phyloP scores from a whole-genome alignment of 163 green algal genomes.

The Volvox carteri region DNA sequence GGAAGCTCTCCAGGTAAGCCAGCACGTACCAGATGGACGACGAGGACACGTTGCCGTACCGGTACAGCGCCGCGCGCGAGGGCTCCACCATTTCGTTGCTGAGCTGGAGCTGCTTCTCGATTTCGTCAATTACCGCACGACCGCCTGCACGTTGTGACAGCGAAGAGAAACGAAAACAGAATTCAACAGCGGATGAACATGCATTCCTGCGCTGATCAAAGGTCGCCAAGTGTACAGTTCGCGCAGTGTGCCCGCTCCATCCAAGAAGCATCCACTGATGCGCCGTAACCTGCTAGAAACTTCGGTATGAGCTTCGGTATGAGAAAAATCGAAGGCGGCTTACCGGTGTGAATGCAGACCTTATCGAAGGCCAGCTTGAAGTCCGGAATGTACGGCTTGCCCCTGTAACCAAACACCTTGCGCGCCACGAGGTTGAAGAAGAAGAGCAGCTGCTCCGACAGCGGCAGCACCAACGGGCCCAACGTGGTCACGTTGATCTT shows the following conservation, averaged over 20 bases:
- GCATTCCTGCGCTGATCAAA: no score
- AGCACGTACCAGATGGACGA: slow-evolving; percentile 94
- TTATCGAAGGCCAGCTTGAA: slow-evolving; percentile 96
- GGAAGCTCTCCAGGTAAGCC: slow-evolving; percentile 71
- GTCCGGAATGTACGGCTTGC: slow-evolving; percentile 95
- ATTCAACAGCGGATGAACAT: no score
- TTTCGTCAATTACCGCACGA: slow-evolving; percentile 95
- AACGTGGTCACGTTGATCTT: slow-evolving; percentile 97
- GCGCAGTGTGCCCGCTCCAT: no score
- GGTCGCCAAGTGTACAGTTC: no score
- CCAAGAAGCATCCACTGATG: no score
- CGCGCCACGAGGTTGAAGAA: slow-evolving; percentile 90
- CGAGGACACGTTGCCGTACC: slow-evolving; percentile 95
- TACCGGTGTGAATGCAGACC: slow-evolving; percentile 97
- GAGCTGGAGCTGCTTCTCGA: slow-evolving; percentile 96
- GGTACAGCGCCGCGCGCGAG: slow-evolving; percentile 88
- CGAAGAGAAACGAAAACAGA: neutral
- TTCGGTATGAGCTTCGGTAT: no score
- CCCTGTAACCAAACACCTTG: slow-evolving; percentile 72
- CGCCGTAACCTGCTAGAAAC: no score
- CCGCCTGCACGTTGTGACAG: slow-evolving; percentile 71
- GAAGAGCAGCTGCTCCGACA: slow-evolving; percentile 96
- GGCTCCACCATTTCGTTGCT: slow-evolving; percentile 78
- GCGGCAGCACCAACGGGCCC: slow-evolving; percentile 92
- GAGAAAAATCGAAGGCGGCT: neutral